A percentile compares a stretch with the other conserved stretches of the same genome.
These are phyloP conservation scores for Melampsora medusae DNA, from an alignment of 1,284 basidiomycete genomes.

Conservation along the genomic window DNA sequence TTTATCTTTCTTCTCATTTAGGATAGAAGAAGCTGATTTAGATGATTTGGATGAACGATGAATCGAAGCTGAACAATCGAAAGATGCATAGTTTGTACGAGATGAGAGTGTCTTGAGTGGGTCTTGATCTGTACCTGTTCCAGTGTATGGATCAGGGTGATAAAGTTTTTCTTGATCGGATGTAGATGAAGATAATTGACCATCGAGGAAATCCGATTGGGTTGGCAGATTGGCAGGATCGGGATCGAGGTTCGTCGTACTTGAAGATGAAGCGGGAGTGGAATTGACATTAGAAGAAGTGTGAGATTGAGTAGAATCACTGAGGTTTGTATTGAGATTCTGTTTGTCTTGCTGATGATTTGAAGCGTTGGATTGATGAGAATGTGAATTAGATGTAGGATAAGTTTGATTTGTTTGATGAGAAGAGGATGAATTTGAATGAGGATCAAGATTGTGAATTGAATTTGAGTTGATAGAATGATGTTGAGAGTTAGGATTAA, in stretches of 20 bases:
- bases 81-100: conserved; percentile 87
- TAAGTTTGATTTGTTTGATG: too few species aligned
- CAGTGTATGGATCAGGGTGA: conserved; percentile 21
- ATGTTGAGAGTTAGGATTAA: not conserved
- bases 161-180: not conserved
- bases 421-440: not conserved
- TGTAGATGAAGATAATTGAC: not conserved
- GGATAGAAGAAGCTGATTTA: conserved; percentile 77
- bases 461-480: not conserved
- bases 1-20: conserved; percentile 84
- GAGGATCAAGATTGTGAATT: not conserved
- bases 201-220: too few species aligned
- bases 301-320: too few species aligned
- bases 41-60: conserved; percentile 77
- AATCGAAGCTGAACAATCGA: conserved; percentile 89
- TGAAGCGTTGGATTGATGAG: too few species aligned
- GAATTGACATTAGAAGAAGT: not conserved
- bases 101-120: conserved; percentile 57
- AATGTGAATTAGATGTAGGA: too few species aligned
- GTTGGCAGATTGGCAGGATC: too few species aligned
- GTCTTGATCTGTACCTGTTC: conserved; percentile 33
- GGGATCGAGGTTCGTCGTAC: too few species aligned
- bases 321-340: too few species aligned
- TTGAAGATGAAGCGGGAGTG: not conserved
- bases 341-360: too few species aligned